Conservation (phyloP, 2,329 filamentous ascomycete species). For the Neonectria hederae region DNA sequence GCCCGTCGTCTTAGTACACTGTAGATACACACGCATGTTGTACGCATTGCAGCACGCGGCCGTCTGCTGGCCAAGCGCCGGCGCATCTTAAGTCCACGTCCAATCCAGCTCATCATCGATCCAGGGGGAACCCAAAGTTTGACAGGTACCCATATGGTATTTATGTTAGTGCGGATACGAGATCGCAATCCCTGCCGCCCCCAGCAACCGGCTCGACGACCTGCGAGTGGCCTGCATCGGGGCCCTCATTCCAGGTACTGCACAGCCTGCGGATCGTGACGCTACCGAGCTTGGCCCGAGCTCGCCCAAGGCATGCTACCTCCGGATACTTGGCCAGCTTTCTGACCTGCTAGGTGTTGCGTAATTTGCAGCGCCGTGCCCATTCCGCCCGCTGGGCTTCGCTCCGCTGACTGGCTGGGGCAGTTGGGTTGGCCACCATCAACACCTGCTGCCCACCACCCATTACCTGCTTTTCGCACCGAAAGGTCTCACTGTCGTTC, state of each 20-base stretch:
- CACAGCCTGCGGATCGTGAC: conserved; percentile 38
- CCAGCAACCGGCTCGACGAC: conserved; percentile 25
- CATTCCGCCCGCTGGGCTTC: conserved; percentile 25
- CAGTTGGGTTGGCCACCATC: background rate
- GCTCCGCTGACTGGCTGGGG: conserved; percentile 7
- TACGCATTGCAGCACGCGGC: background rate
- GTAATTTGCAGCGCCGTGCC: conserved; percentile 21
- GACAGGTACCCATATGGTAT: conserved; percentile 33
- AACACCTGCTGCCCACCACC: background rate
- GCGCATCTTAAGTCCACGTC: conserved; percentile 1
- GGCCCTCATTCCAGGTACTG: conserved; percentile 40
- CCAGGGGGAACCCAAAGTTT: conserved; percentile 13
- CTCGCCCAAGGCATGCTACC: conserved; percentile 34
- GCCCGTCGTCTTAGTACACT: background rate
- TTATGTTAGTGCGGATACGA: conserved; percentile 45
- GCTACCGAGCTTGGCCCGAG: conserved; percentile 20
- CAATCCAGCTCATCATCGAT: conserved; percentile 4
- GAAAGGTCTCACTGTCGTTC: background rate
- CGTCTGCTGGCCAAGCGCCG: background rate
- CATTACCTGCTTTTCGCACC: conserved; percentile 3
- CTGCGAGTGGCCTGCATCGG: conserved; percentile 22
- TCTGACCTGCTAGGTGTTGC: conserved; percentile 14
- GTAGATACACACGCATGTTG: background rate
- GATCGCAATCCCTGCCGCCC: conserved; percentile 33
- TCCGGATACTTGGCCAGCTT: conserved; percentile 23